phyloP scores from a whole-genome alignment of 176 grass and related monocot genomes.

The Rhipidocladum racemiflorum region DNA sequence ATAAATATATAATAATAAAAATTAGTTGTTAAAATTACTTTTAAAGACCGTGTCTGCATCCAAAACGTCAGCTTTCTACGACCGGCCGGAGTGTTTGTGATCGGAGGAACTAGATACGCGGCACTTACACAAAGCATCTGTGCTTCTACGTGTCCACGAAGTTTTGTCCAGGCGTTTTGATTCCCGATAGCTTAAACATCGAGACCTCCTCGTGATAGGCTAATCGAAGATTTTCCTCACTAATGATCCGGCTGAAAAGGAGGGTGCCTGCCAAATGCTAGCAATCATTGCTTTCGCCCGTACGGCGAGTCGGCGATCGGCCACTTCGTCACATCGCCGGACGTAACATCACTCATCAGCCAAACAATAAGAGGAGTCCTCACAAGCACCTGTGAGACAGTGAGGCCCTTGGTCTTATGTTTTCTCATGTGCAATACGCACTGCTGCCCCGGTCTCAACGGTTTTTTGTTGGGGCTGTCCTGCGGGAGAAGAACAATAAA shows the following conservation, averaged over 20 bases:
- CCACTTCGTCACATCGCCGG: not conserved
- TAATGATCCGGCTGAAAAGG: not conserved
- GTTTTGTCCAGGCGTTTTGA: not conserved
- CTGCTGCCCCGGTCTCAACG: not conserved
- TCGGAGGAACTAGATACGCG: not conserved
- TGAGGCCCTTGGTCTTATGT: conserved; percentile 7
- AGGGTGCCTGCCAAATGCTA: not conserved
- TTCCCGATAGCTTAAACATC: not conserved
- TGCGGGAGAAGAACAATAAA: not conserved
- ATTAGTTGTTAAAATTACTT: too few species aligned
- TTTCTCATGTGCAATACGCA: not conserved
- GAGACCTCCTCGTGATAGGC: not conserved
- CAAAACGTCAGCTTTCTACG: too few species aligned
- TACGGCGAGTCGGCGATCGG: too few species aligned
- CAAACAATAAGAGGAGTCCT: not conserved
- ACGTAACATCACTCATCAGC: conserved; percentile 28
- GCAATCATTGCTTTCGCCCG: not conserved
- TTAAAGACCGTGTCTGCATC: too few species aligned
- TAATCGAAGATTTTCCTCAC: not conserved
- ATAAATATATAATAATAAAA: too few species aligned
- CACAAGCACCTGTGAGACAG: not conserved
- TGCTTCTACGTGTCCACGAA: not conserved
- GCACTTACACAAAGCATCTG: not conserved
- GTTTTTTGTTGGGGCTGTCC: not conserved
- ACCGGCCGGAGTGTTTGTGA: too few species aligned